Conservation (phyloP, 179 eudicot genomes). For the Silene vulgaris region DNA sequence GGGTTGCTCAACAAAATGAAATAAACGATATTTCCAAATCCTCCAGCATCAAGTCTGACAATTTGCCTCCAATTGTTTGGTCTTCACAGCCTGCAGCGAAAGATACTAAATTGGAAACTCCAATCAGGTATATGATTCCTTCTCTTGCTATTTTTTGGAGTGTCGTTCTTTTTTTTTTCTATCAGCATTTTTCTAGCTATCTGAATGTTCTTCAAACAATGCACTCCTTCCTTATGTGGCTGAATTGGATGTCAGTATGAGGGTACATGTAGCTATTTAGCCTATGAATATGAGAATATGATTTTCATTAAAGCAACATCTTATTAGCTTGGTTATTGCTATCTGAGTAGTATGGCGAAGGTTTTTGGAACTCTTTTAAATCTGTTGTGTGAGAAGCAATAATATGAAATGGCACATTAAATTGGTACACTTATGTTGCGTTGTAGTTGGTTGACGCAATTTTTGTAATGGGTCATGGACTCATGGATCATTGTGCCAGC, state of each 20-base stretch:
- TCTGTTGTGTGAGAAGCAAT: background rate
- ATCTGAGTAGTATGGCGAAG: background rate
- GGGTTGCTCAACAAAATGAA: slow-evolving; percentile 27
- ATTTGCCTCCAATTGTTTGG: slow-evolving; percentile 26
- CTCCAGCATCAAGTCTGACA: slow-evolving; percentile 35
- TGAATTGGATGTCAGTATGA: background rate
- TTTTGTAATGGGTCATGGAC: background rate
- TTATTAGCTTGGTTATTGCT: background rate
- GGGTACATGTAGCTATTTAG: background rate
- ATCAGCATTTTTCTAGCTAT: background rate
- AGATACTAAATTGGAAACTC: slow-evolving; percentile 17
- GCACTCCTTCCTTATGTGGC: background rate
- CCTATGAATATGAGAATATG: background rate
- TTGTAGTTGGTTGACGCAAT: background rate
- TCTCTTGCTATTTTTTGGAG: background rate
- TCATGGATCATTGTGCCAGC: too few relatives aligned
- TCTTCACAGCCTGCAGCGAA: slow-evolving; percentile 27
- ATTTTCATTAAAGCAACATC: background rate
- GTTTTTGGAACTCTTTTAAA: background rate
- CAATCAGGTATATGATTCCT: slow-evolving; percentile 41
- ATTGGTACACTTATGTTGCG: too few relatives aligned
- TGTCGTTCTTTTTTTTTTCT: background rate
- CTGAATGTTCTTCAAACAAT: background rate
- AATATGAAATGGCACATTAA: background rate
- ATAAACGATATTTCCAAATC: slow-evolving; percentile 22